Evolutionary conservation across 2,329 filamentous ascomycete species (phyloP), one percentile per base, ranked within the genome.

Genomic region (Fusarium algeriense): DNA sequence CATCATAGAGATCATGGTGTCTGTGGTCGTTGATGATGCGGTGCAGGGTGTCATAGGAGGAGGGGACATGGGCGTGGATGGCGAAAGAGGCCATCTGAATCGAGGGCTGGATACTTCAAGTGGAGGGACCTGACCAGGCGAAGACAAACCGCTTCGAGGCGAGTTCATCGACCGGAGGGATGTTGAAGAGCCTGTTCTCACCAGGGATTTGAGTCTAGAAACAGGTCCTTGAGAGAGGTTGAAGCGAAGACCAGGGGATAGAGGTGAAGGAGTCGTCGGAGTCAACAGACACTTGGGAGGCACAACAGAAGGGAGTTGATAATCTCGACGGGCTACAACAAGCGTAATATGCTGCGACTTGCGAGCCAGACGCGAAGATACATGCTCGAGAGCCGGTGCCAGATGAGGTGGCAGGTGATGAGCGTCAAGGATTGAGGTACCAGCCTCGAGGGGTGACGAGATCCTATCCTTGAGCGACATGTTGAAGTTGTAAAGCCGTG

Each of bases 371-470:
- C 86, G 83, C 68, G 82, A 83, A 1, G 89, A 90, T 17, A 85
- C 83, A 73, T 90, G 89, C 63, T 90, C 88, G 34, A 91, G 84
- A 30, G 88, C 88, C 7, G 84, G 82, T 14, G 80, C 83, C 59
- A 91, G 77, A 45, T 84, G 82, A n/a, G 84, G 79, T 4, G 89
- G 88, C n/a, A 91, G 83, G 64, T 86, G 85, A 70, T 89, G 84
- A 37, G 83, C 81, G 73, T 90, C 87, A 64, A 90, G 85, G 59
- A 91, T 82, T 23, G 89, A 90, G 44, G 82, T 81, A 20, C 89
- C 89, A 32, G 89, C 89, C 82, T 91, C 89, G 61, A 91, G 84
- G 17, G 89, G 89, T 53, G 88, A 86, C 3, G 89, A 91, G 74
- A 91, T 91, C 61, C 81, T 83, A 60, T 84, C 81, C 80, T 89